These are phyloP conservation scores for Alternaria triticina DNA, from an alignment of 2,329 filamentous ascomycete species.

Conservation along the genomic window DNA sequence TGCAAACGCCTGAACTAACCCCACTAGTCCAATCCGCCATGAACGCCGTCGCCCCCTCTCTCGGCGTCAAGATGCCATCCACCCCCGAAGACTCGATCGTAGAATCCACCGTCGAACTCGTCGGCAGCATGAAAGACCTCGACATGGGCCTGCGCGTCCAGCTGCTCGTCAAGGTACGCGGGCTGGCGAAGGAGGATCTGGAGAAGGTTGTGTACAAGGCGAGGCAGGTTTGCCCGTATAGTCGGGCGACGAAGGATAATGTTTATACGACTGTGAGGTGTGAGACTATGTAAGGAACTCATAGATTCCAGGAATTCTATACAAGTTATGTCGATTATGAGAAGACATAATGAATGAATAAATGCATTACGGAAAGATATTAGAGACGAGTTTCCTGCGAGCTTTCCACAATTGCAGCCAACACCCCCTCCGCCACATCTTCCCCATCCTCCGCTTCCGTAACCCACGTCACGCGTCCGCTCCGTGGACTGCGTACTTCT, in stretches of 20 bases:
- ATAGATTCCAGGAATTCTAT: no score
- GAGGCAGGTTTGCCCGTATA: slow-evolving; percentile 46
- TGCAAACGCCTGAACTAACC: no score
- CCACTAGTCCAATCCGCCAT: slow-evolving; percentile 50
- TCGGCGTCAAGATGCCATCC: slow-evolving; percentile 53
- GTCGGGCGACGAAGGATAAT: slow-evolving; percentile 43
- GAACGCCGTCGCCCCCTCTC: slow-evolving; percentile 50
- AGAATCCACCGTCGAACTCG: slow-evolving; percentile 52
- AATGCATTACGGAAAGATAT: no score
- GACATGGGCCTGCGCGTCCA: slow-evolving; percentile 55
- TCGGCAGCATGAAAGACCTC: slow-evolving; percentile 54
- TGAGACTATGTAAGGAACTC: slow-evolving; percentile 25
- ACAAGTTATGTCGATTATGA: no score
- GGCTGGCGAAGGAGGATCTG: slow-evolving; percentile 42
- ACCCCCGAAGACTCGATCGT: slow-evolving; percentile 50
- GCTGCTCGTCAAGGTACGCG: slow-evolving; percentile 48
- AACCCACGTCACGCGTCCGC: slow-evolving; percentile 59
- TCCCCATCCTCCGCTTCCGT: slow-evolving; percentile 61
- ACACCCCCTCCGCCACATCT: slow-evolving; percentile 63
- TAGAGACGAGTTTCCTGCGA: slow-evolving; percentile 14
- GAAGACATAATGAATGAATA: no score
- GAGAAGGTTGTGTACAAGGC: slow-evolving; percentile 47
- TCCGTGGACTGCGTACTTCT: slow-evolving; percentile 61
- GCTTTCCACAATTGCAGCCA: slow-evolving; percentile 57
- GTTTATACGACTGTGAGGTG: slow-evolving; percentile 30